Evolutionary conservation across 78 protist species (phyloP).

Genomic region (Bodo saltans): DNA sequence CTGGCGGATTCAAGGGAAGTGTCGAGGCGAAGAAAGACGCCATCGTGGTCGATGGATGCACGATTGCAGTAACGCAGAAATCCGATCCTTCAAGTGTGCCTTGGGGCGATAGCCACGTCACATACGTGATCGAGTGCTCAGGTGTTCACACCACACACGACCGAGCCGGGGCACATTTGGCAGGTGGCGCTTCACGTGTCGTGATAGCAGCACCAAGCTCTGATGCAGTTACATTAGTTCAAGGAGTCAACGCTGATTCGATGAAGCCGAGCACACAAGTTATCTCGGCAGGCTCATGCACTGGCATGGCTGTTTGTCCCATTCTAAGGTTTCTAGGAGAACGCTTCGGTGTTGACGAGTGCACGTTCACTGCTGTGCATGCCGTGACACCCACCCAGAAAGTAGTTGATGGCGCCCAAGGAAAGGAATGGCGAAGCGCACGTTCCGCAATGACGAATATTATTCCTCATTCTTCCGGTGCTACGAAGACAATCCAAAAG

Average conservation of each 20-base stretch:
- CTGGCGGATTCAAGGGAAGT: conserved; percentile 86
- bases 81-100: conserved; percentile 73
- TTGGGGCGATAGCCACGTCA: conserved; percentile 66
- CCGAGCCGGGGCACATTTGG: conserved; percentile 73
- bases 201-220: conserved; percentile 96
- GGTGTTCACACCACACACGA: conserved; percentile 89
- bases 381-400: conserved; percentile 97
- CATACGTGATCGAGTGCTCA: conserved; percentile 93
- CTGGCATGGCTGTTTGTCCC: conserved; percentile 99
- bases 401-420: conserved; percentile 92
- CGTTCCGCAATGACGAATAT: conserved; percentile 91
- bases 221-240: conserved; percentile 95
- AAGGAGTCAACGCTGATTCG: conserved; percentile 92
- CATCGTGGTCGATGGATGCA: conserved; percentile 66
- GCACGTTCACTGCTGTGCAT: conserved; percentile 98
- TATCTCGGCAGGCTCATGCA: conserved; percentile 97
- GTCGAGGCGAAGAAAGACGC: conserved; percentile 44
- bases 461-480: conserved; percentile 98
- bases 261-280: conserved; percentile 54
- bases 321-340: conserved; percentile 90
- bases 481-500: conserved; percentile 95
- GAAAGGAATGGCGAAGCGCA: conserved; percentile 95
- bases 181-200: conserved; percentile 90
- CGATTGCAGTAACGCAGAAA: conserved; percentile 45
- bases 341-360: conserved; percentile 87